Percentiles rank a stretch among this genome's conserved stretches.
Evolutionary conservation across 768 basidiomycete genomes (phyloP).

Genomic region (Calvatia gigantea): DNA sequence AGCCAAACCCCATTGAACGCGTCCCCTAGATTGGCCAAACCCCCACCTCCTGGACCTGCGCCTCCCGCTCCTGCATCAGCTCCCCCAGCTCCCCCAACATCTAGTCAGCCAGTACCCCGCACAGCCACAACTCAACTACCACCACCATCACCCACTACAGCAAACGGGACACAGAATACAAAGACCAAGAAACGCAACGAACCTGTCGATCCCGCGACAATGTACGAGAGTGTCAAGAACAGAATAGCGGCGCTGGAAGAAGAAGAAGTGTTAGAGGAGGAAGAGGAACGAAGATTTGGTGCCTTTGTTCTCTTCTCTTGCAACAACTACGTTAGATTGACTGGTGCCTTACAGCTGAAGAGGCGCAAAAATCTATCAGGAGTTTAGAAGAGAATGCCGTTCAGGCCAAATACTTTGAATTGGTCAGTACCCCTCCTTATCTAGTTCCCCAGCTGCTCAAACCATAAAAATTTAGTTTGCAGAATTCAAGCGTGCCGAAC

Average conservation of each 20-base stretch:
- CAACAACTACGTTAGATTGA: constrained; percentile 17
- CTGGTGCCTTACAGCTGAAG: constrained; percentile 57
- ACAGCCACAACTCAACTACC: constrained; percentile 19
- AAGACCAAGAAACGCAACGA: constrained; percentile 78
- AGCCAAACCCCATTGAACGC: constrained; percentile 25
- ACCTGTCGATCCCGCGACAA: constrained; percentile 73
- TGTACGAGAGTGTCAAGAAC: constrained; percentile 88
- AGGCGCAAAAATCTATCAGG: constrained; percentile 82
- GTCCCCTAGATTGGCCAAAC: constrained; percentile 41
- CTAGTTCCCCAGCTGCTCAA: constrained; percentile 14
- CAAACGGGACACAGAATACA: constrained; percentile 23
- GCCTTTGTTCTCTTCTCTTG: constrained; percentile 24
- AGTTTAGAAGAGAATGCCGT: constrained; percentile 81
- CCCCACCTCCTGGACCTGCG: constrained; percentile 54
- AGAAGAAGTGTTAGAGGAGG: constrained; percentile 82
- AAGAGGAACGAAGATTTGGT: constrained; percentile 81
- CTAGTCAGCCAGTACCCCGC: constrained; percentile 16
- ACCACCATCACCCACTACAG: constrained; percentile 24
- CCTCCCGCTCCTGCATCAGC: constrained; percentile 58
- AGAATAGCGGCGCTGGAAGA: constrained; percentile 88
- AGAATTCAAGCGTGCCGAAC: constrained; percentile 81
- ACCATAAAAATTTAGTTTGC: constrained; percentile 58
- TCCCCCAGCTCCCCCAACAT: constrained; percentile 51
- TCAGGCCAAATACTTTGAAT: constrained; percentile 83
- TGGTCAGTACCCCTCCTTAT: constrained; percentile 47